phyloP scores from a whole-genome alignment of 768 basidiomycete species.

The Suillus luteus region DNA sequence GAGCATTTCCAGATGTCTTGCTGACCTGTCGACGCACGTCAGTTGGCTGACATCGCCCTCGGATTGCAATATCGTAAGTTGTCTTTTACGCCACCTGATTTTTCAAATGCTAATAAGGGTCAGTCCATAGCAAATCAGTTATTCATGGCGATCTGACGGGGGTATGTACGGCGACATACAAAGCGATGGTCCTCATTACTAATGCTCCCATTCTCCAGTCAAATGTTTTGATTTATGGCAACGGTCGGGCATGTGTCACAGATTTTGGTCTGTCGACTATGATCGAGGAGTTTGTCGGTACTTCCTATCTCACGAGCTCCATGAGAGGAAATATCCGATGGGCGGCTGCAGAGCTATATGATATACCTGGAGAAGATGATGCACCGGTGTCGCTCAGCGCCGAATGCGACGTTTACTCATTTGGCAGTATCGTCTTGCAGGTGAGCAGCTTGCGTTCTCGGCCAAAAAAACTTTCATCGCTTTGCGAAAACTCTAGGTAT shows the following conservation, averaged over 20 bases:
- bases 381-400: constrained; percentile 14
- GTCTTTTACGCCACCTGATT: background rate
- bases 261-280: constrained; percentile 25
- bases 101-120: background rate
- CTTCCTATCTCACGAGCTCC: constrained; percentile 34
- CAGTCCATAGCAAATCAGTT: constrained; percentile 9
- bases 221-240: constrained; percentile 38
- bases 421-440: constrained; percentile 29
- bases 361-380: background rate
- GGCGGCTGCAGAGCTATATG: constrained; percentile 42
- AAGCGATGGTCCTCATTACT: background rate
- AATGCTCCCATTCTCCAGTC: background rate
- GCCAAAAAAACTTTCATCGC: background rate
- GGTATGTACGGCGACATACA: background rate
- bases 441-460: background rate
- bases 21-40: background rate
- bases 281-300: constrained; percentile 30
- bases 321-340: constrained; percentile 44
- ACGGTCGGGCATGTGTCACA: constrained; percentile 39
- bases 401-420: constrained; percentile 45
- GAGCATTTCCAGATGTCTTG: background rate
- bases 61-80: background rate
- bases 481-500: constrained; percentile 4
- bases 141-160: constrained; percentile 16
- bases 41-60: background rate